These are phyloP conservation scores for Xylariaceae sp. DNA, from an alignment of 2,329 filamentous ascomycete species.

Conservation along the genomic window DNA sequence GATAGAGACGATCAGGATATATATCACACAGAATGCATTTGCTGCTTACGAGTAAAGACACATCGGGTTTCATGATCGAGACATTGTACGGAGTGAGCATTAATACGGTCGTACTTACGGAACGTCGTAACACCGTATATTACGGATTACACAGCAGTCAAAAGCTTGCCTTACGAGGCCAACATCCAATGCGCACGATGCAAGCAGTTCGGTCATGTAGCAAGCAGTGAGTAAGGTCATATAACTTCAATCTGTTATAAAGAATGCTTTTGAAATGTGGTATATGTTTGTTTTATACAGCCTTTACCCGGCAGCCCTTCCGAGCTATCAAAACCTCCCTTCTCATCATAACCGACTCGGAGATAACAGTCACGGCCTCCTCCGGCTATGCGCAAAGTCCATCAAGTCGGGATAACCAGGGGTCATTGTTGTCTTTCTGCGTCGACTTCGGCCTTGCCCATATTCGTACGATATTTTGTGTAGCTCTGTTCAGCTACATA, in stretches of 20 bases:
- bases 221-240: too few species aligned
- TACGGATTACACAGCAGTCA: too few species aligned
- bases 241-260: not conserved
- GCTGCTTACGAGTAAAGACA: too few species aligned
- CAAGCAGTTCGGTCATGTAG: not conserved
- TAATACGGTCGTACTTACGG: too few species aligned
- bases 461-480: too few species aligned
- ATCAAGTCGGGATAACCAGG: slow-evolving; percentile 4
- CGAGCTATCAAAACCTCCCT: slow-evolving; percentile 1
- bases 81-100: not conserved
- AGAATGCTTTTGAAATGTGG: slow-evolving; percentile 15
- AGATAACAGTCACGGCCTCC: not conserved
- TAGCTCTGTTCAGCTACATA: too few species aligned
- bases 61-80: not conserved
- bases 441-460: too few species aligned
- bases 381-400: slow-evolving; percentile 15
- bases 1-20: not conserved
- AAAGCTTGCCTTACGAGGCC: not conserved
- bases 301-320: slow-evolving; percentile 4
- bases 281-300: slow-evolving; percentile 25
- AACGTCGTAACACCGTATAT: too few species aligned
- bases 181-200: not conserved
- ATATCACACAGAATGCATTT: too few species aligned
- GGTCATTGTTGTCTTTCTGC: too few species aligned
- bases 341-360: slow-evolving; percentile 22